Percentiles rank a stretch among this genome's conserved stretches.
Evolutionary conservation across 192 early-diverging fungal species (phyloP).

Genomic region (Coemansia sp.): DNA sequence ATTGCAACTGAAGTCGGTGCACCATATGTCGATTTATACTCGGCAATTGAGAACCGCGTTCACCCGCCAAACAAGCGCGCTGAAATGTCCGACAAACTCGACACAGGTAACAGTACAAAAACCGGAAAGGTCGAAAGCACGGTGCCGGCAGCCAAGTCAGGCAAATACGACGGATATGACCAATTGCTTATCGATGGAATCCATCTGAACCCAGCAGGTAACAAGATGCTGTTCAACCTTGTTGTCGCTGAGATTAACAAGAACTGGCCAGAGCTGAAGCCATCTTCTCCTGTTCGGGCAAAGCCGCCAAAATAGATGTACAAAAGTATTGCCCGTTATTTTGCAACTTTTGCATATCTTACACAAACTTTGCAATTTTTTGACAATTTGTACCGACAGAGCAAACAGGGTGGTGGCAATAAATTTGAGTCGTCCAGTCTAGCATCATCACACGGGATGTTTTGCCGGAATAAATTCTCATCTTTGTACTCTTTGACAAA

Average conservation of each 20-base stretch:
- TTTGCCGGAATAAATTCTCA: too few relatives aligned
- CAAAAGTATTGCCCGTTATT: neutral
- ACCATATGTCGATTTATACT: constrained; percentile 32
- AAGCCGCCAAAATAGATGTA: constrained; percentile 1
- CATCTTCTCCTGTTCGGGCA: neutral
- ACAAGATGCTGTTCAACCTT: constrained; percentile 40
- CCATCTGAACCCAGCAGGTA: constrained; percentile 58
- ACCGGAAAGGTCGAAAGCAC: neutral
- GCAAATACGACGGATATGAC: constrained; percentile 22
- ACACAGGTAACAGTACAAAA: neutral
- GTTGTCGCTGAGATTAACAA: neutral
- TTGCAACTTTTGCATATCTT: neutral
- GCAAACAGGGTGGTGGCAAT: too few relatives aligned
- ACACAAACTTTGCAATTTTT: too few relatives aligned
- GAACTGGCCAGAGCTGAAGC: constrained; percentile 27
- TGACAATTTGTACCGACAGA: too few relatives aligned
- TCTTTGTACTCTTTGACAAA: too few relatives aligned
- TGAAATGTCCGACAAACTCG: too few relatives aligned
- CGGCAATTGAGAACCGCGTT: constrained; percentile 36
- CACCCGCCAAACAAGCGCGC: neutral
- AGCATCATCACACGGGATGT: too few relatives aligned
- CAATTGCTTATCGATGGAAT: constrained; percentile 56
- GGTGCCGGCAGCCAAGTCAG: neutral
- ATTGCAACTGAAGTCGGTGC: constrained; percentile 44
- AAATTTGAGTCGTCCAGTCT: too few relatives aligned